Conservation (phyloP, 192 early-diverging fungal species). For the Coemansia sp. region DNA sequence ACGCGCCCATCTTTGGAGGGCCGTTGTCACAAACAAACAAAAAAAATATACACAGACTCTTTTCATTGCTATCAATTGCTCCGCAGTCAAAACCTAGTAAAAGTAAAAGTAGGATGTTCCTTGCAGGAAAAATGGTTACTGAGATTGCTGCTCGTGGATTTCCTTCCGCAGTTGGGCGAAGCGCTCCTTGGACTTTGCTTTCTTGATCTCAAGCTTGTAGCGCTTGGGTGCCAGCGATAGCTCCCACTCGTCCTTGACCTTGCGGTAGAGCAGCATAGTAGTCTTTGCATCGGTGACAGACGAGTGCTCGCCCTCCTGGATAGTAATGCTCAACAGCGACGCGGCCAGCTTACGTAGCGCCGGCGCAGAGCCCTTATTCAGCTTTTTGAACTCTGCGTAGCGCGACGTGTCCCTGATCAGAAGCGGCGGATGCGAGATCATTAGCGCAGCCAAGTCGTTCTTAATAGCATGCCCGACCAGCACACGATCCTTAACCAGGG, state of each 20-base stretch:
- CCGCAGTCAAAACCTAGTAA: background rate
- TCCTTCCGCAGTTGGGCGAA: conserved; percentile 42
- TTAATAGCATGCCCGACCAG: conserved; percentile 89
- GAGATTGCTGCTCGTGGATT: conserved; percentile 20
- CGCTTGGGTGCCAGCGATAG: conserved; percentile 29
- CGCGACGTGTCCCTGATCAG: conserved; percentile 81
- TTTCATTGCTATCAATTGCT: background rate
- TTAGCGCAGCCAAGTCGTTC: conserved; percentile 82
- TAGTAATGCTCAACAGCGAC: conserved; percentile 70
- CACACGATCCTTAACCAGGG: conserved; percentile 79
- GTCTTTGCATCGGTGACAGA: conserved; percentile 88
- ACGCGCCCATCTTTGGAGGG: background rate
- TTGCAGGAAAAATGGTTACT: conserved; percentile 1
- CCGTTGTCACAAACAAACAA: background rate
- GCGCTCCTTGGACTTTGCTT: conserved; percentile 39
- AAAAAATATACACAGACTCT: conserved; percentile 1
- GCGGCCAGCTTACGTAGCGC: conserved; percentile 76
- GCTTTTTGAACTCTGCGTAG: conserved; percentile 72
- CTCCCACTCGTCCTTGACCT: conserved; percentile 85
- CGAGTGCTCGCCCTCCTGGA: conserved; percentile 86
- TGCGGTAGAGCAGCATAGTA: conserved; percentile 86
- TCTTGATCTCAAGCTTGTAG: conserved; percentile 33
- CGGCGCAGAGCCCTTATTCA: conserved; percentile 64
- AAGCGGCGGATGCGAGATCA: conserved; percentile 76
- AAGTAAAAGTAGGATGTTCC: background rate